Evolutionary conservation across 176 grass and related monocot genomes (phyloP), one percentile per base, ranked within the genome.

Genomic region (Oryza nivara): DNA sequence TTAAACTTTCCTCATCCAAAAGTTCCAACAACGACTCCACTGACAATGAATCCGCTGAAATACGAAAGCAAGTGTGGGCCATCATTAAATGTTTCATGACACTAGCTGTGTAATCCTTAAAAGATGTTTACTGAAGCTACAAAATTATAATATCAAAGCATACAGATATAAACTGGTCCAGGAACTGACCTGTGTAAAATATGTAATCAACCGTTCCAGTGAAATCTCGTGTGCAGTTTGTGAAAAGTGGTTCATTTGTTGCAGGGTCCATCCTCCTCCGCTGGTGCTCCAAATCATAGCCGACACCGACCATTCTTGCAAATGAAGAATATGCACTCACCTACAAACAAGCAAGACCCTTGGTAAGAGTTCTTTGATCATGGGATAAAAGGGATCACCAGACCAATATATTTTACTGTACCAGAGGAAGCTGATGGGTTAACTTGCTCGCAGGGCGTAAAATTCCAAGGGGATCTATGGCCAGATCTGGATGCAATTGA

Each of bases 301-400:
- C 82, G 7, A 82, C 78, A 78, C 88, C 91, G 41, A 88, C 76
- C 86, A 88, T 84, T 85, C 97, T 99, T 74, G 93, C 93, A 89
- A 99, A 94, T 68, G 97, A 92, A 86, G 97, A 96, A 83, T 99
- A 99, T 43, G 97, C 93, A 89, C 97, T 99, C 38, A 99, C 97
- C 97, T 99, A 83, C 64, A 76, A 73, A 75, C 73, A 80, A 74
- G 49, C 6, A 78, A 80, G 64, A 54, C 40, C 51, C 66, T 79
- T 67, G 11, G 7, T 94, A 26, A 88, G 70, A 86, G 43, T 56
- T 26, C 34, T 65, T 86, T 38, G 70, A 51, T 25, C 51, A 69
- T 44, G 45, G 36, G 28, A 25, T 70, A 81, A 38, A 46, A 63
- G 72, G 36, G 26, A 83, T 68, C 7, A 76, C 23, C 67, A 75